Conservation (phyloP, 2,329 filamentous ascomycete species). For the Colletotrichum higginsianum region DNA sequence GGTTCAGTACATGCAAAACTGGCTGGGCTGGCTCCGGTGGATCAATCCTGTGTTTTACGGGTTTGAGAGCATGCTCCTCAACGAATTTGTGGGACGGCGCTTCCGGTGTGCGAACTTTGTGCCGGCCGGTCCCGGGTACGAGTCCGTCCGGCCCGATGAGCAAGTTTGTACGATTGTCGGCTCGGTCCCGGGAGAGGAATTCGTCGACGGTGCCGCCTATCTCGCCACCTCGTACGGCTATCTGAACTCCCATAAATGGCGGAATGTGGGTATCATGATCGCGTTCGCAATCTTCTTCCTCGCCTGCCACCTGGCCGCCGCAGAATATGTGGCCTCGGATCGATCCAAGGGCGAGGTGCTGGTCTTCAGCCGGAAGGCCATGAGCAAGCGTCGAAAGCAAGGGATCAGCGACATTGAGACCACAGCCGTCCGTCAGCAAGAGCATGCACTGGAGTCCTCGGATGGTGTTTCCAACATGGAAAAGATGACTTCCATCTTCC, state of each 20-base stretch:
- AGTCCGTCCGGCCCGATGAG: conserved; percentile 35
- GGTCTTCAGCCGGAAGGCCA: conserved; percentile 67
- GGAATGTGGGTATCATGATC: conserved; percentile 70
- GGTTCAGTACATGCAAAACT: conserved; percentile 53
- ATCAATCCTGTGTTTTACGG: conserved; percentile 68
- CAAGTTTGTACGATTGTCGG: conserved; percentile 62
- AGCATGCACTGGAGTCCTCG: not conserved
- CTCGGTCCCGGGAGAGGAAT: conserved; percentile 56
- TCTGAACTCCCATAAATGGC: conserved; percentile 61
- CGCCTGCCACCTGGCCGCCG: conserved; percentile 62
- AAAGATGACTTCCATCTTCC: conserved; percentile 75
- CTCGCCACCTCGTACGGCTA: conserved; percentile 61
- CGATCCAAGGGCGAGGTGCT: conserved; percentile 74
- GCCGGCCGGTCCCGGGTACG: conserved; percentile 39
- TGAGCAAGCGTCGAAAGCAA: not conserved
- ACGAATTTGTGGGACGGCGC: conserved; percentile 70
- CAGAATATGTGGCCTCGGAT: conserved; percentile 61
- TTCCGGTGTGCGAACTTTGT: conserved; percentile 54
- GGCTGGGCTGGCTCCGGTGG: conserved; percentile 70
- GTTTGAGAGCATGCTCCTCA: conserved; percentile 77
- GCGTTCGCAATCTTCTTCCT: conserved; percentile 65
- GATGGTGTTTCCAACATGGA: conserved; percentile 37
- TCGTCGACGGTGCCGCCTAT: conserved; percentile 62
- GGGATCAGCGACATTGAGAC: not conserved
- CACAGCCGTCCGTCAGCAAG: not conserved